Evolutionary conservation across 2,329 filamentous ascomycete genomes (phyloP).

Genomic region (Xylariaceae sp.): DNA sequence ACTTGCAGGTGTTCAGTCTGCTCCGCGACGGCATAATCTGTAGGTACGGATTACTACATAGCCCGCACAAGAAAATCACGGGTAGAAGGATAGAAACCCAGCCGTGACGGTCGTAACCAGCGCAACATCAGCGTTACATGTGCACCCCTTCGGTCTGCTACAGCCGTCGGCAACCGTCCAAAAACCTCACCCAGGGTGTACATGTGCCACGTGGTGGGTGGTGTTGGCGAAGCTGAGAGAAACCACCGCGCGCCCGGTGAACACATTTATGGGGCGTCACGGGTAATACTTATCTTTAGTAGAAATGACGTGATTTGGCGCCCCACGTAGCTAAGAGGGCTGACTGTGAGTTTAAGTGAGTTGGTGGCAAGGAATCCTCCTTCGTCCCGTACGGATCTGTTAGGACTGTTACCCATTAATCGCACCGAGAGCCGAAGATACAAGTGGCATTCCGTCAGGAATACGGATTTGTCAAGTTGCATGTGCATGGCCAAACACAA

Average conservation of each 20-base stretch:
- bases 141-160: background rate
- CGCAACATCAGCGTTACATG: background rate
- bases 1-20: too few species aligned
- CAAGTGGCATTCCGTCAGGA: too few species aligned
- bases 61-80: too few species aligned
- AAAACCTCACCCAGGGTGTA: background rate
- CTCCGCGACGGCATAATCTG: too few species aligned
- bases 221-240: background rate
- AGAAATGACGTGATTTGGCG: slow-evolving; percentile 28
- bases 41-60: too few species aligned
- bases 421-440: too few species aligned
- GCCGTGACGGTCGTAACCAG: background rate
- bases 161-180: background rate
- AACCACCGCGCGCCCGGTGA: too few species aligned
- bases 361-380: background rate
- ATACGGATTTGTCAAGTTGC: too few species aligned
- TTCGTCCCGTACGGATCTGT: background rate
- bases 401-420: background rate
- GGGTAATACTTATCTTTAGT: slow-evolving; percentile 6
- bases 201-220: background rate
- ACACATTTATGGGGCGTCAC: background rate
- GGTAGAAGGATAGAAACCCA: background rate
- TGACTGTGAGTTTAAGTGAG: background rate
- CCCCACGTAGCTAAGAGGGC: slow-evolving; percentile 6
- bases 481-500: too few species aligned